These are phyloP conservation scores for Starmera quercuum DNA, from an alignment of 805 yeast species.

Conservation along the genomic window DNA sequence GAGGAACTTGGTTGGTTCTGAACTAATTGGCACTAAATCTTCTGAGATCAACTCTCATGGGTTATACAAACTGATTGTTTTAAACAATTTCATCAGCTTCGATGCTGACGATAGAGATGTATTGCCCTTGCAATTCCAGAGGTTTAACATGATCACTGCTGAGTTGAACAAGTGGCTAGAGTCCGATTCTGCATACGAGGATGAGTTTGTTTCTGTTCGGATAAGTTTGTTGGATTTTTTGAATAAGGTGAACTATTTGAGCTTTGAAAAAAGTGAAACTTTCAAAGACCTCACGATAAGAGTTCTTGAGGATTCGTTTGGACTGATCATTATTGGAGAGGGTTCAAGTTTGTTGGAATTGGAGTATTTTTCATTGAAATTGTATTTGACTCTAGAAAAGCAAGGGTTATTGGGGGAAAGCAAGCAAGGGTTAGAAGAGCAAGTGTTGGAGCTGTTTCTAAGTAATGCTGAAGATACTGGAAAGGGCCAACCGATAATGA, in stretches of 20 bases:
- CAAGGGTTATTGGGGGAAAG: slow-evolving; percentile 20
- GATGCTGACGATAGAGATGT: slow-evolving; percentile 20
- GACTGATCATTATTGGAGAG: slow-evolving; percentile 31
- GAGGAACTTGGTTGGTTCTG: slow-evolving; percentile 58
- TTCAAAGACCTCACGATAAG: slow-evolving; percentile 29
- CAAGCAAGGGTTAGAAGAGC: slow-evolving; percentile 28
- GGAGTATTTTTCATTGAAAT: slow-evolving; percentile 37
- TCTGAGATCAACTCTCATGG: slow-evolving; percentile 36
- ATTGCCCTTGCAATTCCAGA: slow-evolving; percentile 51
- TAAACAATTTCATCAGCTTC: slow-evolving; percentile 31
- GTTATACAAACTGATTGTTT: slow-evolving; percentile 36
- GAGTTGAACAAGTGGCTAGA: slow-evolving; percentile 52
- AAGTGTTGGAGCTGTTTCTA: slow-evolving; percentile 34
- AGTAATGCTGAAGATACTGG: slow-evolving; percentile 17
- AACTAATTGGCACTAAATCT: slow-evolving; percentile 46
- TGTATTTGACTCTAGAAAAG: slow-evolving; percentile 26
- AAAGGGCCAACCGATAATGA: slow-evolving; percentile 23
- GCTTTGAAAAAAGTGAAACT: slow-evolving; percentile 20
- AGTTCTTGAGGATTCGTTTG: slow-evolving; percentile 37
- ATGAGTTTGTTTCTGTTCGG: slow-evolving; percentile 43
- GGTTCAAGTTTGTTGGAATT: slow-evolving; percentile 31
- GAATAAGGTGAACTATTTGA: slow-evolving; percentile 12
- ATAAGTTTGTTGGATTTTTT: slow-evolving; percentile 43
- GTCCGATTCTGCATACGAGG: slow-evolving; percentile 52
- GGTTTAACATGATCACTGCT: slow-evolving; percentile 54